Conservation (phyloP, 352 stramenopile species). For the Globisporangium nagaii region DNA sequence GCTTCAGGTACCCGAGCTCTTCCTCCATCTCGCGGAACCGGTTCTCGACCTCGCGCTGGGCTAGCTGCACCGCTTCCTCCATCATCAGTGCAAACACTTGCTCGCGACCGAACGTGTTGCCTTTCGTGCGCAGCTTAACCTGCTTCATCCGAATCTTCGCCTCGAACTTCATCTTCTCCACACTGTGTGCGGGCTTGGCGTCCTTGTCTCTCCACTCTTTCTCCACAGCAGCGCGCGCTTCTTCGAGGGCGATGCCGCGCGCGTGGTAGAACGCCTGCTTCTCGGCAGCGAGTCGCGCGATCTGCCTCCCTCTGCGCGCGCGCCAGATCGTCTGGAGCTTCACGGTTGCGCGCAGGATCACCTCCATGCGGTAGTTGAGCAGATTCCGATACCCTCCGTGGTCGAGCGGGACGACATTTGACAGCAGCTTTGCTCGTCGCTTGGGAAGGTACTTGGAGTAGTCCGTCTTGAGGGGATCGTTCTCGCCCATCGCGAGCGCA, state of each 20-base stretch:
- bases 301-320: conserved; percentile 61
- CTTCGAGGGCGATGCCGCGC: conserved; percentile 65
- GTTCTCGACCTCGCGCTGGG: conserved; percentile 77
- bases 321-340: conserved; percentile 85
- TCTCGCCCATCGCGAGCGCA: conserved; percentile 86
- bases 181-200: conserved; percentile 51
- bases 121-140: conserved; percentile 86
- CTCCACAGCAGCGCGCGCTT: conserved; percentile 47
- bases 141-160: conserved; percentile 92
- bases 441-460: conserved; percentile 90
- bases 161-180: conserved; percentile 93
- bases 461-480: conserved; percentile 90
- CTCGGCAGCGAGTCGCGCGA: conserved; percentile 64
- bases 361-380: conserved; percentile 63
- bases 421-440: conserved; percentile 58
- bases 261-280: conserved; percentile 90
- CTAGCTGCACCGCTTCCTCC: conserved; percentile 76
- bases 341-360: conserved; percentile 61
- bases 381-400: conserved; percentile 88
- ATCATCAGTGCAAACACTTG: conserved; percentile 79
- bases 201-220: conserved; percentile 76
- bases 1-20: conserved; percentile 64
- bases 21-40: conserved; percentile 86
- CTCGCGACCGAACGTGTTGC: conserved; percentile 66
- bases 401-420: conserved; percentile 84